Base-by-base conservation (phyloP, 129 eudicot genomes). In the Mikania micrantha region DNA sequence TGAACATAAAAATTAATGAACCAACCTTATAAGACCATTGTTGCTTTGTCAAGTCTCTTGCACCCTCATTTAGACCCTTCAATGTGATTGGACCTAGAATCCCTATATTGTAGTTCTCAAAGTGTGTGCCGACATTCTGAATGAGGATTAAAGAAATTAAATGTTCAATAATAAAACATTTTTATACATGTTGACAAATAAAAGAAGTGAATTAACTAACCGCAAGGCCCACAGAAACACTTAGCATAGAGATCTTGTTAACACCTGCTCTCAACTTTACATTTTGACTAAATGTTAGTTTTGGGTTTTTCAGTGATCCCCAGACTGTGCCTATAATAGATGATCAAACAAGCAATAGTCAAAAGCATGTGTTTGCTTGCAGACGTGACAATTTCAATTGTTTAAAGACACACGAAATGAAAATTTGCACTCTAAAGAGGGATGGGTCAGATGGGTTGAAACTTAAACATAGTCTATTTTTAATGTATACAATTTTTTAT, bases 81-180 rank as follows among this genome's bases (percentile, higher is more conserved):
- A 92, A 74, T 31, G 85, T 88, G 68, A 92, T 77, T 35, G 98
- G 98, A 32, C 98, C 98, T 73, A 92, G 91, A 58, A 92, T 83
- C 41, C 98, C 96, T 16, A 87, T 69, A 63, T 85, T 84, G 79
- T 76, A 85, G 20, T 27, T 80, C 89, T 92, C 98, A 63, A 71
- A 92, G 77, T 88, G 98, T 41, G 74, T 31, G 11, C 98, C 98
- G 17, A 85, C 95, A 76, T 92, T 92, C 98, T 92, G 86, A 67
- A 59, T 68, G 64, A 9, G 41, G 54, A 71, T 61, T 16, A 57
- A 38, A 45, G 6, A 50, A 48, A 73, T 61, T 19, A 41, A 3
- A 50, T 62, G 44, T 47, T 32, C 8, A 13, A 16, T 35, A 34
- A 17, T 35, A 19, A 53, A 39, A 27, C 39, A 12, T 34, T 21